Evolutionary conservation across 2,329 filamentous ascomycete species (phyloP), one percentile per base, ranked within the genome.

Genomic region (Neobulgaria alba): DNA sequence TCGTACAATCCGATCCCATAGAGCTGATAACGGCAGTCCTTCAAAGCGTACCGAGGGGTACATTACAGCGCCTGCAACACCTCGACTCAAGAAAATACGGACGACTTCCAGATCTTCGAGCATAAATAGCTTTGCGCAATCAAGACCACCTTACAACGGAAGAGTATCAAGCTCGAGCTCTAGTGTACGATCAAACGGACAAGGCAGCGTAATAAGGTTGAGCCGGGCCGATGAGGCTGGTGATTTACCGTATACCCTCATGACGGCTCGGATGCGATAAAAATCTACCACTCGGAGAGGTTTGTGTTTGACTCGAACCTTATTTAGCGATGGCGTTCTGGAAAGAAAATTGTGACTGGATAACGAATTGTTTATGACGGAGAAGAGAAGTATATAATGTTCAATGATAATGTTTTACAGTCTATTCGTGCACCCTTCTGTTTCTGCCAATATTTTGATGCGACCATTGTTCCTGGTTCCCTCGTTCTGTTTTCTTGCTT

Each of bases 191-290:
- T 57, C 56, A 3, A 43, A 33, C 8, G 53, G 52, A 34, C 53
- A 57, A 29, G 43, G 47, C 7, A 59, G 57, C 38, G 55, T 59
- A 23, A 57, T 59, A 16, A 53, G 49, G 33, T 40, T 59, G 32
- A 55, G 46, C 31, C 43, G 39, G 29, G 36, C 48, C 23, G 47
- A 55, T 34, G 51, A 53, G 10, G 43, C 50, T 12, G 48, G 46
- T 1, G 41, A 44, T 18, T 41, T 57, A 34, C 53, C 55, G 43
- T 59, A 59, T 42, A 52, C 46, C 16, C 42, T 58, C n/a, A 49
- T 38, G 29, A 38, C 55, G 32, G 50, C 54, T 8, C 29, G 46
- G 41, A 30, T 42, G 10, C 37, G 43, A 37, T 50, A 36, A 48
- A 29, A 16, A 10, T 15, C 14, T 21, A 18, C 8, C 14, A 10